Evolutionary conservation across 495 filamentous ascomycete genomes (phyloP).

Genomic region (Clohesyomyces aquaticus): DNA sequence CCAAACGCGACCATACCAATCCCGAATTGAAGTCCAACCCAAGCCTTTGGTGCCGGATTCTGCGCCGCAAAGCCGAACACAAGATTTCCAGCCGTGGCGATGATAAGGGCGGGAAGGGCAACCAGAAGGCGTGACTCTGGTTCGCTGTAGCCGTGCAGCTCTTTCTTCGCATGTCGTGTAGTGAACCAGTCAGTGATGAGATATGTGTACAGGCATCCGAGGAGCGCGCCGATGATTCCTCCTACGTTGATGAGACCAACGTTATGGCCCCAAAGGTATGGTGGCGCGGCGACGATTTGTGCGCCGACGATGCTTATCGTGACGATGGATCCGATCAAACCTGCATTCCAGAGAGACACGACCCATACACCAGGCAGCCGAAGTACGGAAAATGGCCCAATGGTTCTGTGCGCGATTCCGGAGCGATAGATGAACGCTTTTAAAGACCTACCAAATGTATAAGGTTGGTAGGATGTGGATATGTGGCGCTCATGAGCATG

Average conservation of each 20-base stretch:
- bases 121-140: constrained; percentile 40
- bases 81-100: constrained; percentile 40
- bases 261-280: constrained; percentile 43
- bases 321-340: constrained; percentile 42
- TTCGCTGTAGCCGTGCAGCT: constrained; percentile 40
- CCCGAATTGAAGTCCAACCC: constrained; percentile 41
- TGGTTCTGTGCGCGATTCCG: constrained; percentile 34
- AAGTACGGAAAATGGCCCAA: constrained; percentile 36
- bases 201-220: constrained; percentile 39
- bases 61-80: constrained; percentile 39
- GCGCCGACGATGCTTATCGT: constrained; percentile 40
- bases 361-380: constrained; percentile 44
- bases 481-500: constrained; percentile 7
- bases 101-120: constrained; percentile 38
- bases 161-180: constrained; percentile 33
- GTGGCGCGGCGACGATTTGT: constrained; percentile 39
- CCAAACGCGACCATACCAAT: constrained; percentile 41
- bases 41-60: constrained; percentile 36
- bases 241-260: constrained; percentile 40
- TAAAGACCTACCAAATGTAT: constrained; percentile 28
- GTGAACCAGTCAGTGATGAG: constrained; percentile 35
- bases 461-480: constrained; percentile 23
- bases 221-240: constrained; percentile 33
- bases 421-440: constrained; percentile 29
- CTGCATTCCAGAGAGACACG: constrained; percentile 41